Base-by-base conservation (phyloP, 768 basidiomycete genomes). In the Russula virescens region DNA sequence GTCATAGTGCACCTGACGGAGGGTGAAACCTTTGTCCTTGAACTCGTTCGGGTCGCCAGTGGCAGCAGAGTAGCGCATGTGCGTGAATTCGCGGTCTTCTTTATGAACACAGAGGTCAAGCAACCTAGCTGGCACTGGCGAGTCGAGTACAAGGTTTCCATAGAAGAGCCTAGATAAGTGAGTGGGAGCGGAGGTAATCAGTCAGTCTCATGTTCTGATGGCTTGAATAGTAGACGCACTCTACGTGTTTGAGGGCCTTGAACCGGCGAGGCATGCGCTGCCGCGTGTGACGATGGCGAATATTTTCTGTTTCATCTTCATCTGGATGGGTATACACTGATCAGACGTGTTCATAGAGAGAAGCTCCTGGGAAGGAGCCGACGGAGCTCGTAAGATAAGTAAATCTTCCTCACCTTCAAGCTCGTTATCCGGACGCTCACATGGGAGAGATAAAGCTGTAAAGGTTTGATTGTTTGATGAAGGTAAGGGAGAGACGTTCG, bases 1-100 rank as follows among this genome's bases (percentile, higher is more conserved):
- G 68, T 95, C 91, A 73, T 96, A 95, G 68, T 91, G 84, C n/a
- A 84, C 80, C 72, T 96, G 95, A 2, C 96, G 84, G 8, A 98
- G 79, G 0, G 92, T 91, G 75, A 96, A 98, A 1, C 89, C 86
- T 13, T 82, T 74, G 28, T 85, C 78, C 69, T 86, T 81, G 73
- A 98, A 98, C 70, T 92, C 86, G 74, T 98, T 93, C 9, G 96
- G 96, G 73, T 98, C 95, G 75, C 91, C 94, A 0, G 96, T 98
- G 18, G 92, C 94, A 0, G 94, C 96, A 11, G 87, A 88, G 75
- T 98, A 98, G 5, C 96, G 86, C 94, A 98, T 95, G 74, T 93
- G 88, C 0, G 91, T 93, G 72, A 92, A 95, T 74, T 97, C 95
- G 65, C 93, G 85, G 62, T 93, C 92, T 51, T 83, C 87, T 55